Evolutionary conservation across 78 protist species (phyloP).

Genomic region (Ministeria vibrans): DNA sequence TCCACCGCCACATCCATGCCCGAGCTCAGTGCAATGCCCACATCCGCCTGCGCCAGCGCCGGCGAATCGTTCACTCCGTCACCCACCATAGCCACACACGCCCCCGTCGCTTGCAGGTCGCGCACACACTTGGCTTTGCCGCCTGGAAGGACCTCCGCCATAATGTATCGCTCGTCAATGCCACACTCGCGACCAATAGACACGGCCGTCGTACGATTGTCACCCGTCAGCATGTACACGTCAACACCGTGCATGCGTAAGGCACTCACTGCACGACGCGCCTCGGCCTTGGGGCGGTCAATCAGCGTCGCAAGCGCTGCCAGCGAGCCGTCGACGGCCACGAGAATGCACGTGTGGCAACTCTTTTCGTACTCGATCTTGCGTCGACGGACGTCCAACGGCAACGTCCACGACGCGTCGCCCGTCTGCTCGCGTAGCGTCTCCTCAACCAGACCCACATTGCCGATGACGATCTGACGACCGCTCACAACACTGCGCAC

Average conservation of each 20-base stretch:
- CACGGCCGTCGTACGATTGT: constrained; percentile 54
- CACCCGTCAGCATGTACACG: constrained; percentile 86
- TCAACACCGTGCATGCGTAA: constrained; percentile 34
- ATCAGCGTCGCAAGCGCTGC: neutral
- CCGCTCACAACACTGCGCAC: neutral
- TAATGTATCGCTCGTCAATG: neutral
- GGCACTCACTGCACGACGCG: constrained; percentile 10
- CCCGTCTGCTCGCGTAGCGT: constrained; percentile 3
- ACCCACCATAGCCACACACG: constrained; percentile 83
- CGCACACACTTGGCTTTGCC: constrained; percentile 59
- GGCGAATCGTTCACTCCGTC: constrained; percentile 94
- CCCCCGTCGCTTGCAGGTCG: constrained; percentile 52
- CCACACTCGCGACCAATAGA: constrained; percentile 30
- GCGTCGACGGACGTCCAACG: too few relatives aligned
- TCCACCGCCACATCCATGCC: constrained; percentile 62
- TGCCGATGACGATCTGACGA: neutral
- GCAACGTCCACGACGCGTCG: constrained; percentile 2
- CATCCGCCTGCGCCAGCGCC: constrained; percentile 57
- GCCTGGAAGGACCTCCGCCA: constrained; percentile 77
- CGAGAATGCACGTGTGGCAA: constrained; percentile 14
- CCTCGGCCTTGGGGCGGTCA: constrained; percentile 31
- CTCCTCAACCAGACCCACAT: neutral
- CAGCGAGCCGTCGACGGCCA: neutral
- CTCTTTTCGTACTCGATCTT: neutral
- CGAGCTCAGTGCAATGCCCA: constrained; percentile 65